A percentile compares a stretch with the other conserved stretches of the same genome.
These are phyloP conservation scores for Boletus coccyginus DNA, from an alignment of 768 basidiomycete genomes.

Conservation along the genomic window DNA sequence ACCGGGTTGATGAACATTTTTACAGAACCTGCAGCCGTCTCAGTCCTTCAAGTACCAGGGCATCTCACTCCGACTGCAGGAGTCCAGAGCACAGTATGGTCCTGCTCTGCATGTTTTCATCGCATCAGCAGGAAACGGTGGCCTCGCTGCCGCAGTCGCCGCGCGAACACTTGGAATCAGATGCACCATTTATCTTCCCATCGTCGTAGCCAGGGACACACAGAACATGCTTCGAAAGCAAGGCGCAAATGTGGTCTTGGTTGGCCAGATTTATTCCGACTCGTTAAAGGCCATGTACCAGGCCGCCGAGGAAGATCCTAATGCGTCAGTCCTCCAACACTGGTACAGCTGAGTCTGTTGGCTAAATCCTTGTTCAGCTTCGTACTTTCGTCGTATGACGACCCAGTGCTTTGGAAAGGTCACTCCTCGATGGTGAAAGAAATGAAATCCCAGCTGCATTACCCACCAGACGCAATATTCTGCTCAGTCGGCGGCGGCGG, in stretches of 20 bases:
- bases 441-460: constrained; percentile 50
- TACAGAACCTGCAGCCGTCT: constrained; percentile 67
- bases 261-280: constrained; percentile 56
- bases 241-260: constrained; percentile 56
- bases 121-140: constrained; percentile 83
- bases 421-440: constrained; percentile 74
- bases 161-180: constrained; percentile 50
- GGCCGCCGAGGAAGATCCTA: constrained; percentile 40
- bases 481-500: constrained; percentile 80
- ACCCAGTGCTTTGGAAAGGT: constrained; percentile 69
- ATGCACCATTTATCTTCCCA: constrained; percentile 70
- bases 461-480: constrained; percentile 67
- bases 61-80: constrained; percentile 58
- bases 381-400: constrained; percentile 69
- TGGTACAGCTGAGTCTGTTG: background rate
- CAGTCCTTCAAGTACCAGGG: constrained; percentile 80
- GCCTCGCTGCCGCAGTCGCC: constrained; percentile 64
- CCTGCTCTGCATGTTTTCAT: constrained; percentile 57
- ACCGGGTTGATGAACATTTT: background rate
- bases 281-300: constrained; percentile 51
- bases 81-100: constrained; percentile 50
- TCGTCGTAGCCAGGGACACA: constrained; percentile 47
- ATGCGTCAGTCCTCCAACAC: constrained; percentile 37
- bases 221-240: constrained; percentile 49
- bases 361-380: constrained; percentile 39